Evolutionary conservation across 2,329 filamentous ascomycete species (phyloP).

Genomic region (Fusarium poae): DNA sequence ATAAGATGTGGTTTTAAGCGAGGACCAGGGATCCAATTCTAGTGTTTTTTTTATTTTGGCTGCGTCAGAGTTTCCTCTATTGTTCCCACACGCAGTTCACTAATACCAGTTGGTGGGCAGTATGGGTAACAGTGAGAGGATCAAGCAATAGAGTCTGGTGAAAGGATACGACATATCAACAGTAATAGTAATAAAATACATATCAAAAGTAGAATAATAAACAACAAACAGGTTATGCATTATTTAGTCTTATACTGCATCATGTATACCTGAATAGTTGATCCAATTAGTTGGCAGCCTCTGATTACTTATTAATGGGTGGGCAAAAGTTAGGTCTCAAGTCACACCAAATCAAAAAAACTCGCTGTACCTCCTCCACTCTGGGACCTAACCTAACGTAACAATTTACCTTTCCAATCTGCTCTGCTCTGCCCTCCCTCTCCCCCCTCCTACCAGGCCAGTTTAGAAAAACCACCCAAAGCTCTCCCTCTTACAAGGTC

Average conservation of each 20-base stretch:
- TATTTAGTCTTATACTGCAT: too few species aligned
- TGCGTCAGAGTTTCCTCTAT: constrained; percentile 41
- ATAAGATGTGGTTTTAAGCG: constrained; percentile 41
- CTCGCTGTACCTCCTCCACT: constrained; percentile 5
- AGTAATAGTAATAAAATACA: not conserved
- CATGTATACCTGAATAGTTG: not conserved
- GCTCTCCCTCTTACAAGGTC: constrained; percentile 52
- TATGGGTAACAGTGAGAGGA: not conserved
- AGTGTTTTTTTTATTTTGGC: constrained; percentile 9
- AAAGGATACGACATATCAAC: not conserved
- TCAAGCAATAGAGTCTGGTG: not conserved
- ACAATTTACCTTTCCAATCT: constrained; percentile 17
- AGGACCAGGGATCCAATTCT: constrained; percentile 28
- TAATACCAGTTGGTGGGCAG: constrained; percentile 10
- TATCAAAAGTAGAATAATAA: not conserved
- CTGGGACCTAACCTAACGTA: constrained; percentile 20
- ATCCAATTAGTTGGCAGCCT: constrained; percentile 8
- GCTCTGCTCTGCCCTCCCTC: constrained; percentile 12
- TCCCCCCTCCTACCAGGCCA: constrained; percentile 8
- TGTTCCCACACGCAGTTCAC: constrained; percentile 35
- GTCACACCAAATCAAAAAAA: constrained; percentile 44
- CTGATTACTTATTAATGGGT: constrained; percentile 14
- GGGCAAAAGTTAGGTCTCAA: constrained; percentile 35
- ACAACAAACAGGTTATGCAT: constrained; percentile 12
- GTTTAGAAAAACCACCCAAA: constrained; percentile 29